Percentiles rank a stretch among this genome's conserved stretches.
Conservation (phyloP, 805 yeast genomes). For the Cyberlindnera xylosilytica region DNA sequence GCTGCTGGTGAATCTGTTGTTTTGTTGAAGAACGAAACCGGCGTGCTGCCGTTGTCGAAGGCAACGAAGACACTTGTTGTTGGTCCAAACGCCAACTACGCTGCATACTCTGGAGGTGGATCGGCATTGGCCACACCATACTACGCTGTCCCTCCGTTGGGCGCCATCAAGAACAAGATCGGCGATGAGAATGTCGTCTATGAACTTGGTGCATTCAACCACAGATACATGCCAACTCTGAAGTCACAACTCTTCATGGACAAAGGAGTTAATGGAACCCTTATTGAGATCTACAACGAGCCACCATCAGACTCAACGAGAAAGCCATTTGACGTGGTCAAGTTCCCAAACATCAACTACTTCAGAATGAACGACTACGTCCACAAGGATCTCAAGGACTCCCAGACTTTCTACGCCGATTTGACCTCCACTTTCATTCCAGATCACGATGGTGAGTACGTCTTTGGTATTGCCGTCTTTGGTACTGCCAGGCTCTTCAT, state of each 20-base stretch:
- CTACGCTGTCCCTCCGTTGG: constrained; percentile 45
- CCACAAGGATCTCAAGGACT: constrained; percentile 21
- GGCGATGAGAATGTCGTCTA: constrained; percentile 23
- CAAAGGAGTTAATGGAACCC: constrained; percentile 23
- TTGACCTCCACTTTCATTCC: constrained; percentile 43
- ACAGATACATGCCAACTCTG: constrained; percentile 31
- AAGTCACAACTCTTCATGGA: constrained; percentile 17
- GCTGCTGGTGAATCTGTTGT: constrained; percentile 53
- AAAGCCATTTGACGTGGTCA: constrained; percentile 28
- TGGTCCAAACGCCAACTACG: constrained; percentile 55
- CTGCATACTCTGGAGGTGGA: constrained; percentile 60
- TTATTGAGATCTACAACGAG: constrained; percentile 24
- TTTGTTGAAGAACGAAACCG: constrained; percentile 50
- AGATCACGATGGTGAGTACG: constrained; percentile 42
- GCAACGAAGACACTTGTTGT: constrained; percentile 44
- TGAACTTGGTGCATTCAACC: constrained; percentile 35
- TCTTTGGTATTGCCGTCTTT: constrained; percentile 47
- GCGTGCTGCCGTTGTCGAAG: constrained; percentile 45
- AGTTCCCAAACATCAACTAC: constrained; percentile 16
- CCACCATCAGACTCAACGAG: constrained; percentile 20
- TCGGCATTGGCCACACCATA: constrained; percentile 51
- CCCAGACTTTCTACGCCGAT: constrained; percentile 38
- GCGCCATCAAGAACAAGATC: constrained; percentile 36
- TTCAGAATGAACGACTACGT: constrained; percentile 27
- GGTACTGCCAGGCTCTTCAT: constrained; percentile 56